A percentile compares a stretch with the other conserved stretches of the same genome.
These are phyloP conservation scores for Heterobasidion occidentale DNA, from an alignment of 1,284 basidiomycete genomes.

Conservation along the genomic window DNA sequence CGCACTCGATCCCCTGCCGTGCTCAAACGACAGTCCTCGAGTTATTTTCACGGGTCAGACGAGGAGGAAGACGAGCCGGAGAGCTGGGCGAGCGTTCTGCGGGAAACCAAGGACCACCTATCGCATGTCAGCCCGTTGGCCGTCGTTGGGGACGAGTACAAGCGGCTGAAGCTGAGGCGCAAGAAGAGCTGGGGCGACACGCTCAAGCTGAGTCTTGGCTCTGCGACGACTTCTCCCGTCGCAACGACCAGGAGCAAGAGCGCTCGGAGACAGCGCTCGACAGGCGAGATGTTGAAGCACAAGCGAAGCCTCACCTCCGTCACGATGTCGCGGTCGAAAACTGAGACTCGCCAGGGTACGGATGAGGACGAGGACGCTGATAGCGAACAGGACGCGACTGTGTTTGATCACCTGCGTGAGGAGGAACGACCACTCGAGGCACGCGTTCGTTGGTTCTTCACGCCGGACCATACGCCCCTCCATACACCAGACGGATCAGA, in stretches of 20 bases:
- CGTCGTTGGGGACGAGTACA: constrained; percentile 67
- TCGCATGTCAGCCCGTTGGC: constrained; percentile 80
- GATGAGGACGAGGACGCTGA: constrained; percentile 37
- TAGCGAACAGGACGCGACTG: constrained; percentile 37
- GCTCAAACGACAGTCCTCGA: constrained; percentile 9
- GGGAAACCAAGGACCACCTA: constrained; percentile 81
- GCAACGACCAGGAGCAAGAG: constrained; percentile 21
- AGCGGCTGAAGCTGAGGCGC: constrained; percentile 27
- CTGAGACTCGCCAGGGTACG: background rate
- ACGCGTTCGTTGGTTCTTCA: constrained; percentile 38
- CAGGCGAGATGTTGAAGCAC: background rate
- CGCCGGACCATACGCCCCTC: constrained; percentile 6
- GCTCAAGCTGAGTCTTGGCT: constrained; percentile 21
- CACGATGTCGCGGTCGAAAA: background rate
- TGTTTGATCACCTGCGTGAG: constrained; percentile 35
- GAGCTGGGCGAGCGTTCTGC: constrained; percentile 13
- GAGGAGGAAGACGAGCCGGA: constrained; percentile 10
- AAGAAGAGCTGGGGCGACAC: constrained; percentile 34
- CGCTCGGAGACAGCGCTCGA: background rate
- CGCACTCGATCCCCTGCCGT: constrained; percentile 9
- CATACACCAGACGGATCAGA: background rate
- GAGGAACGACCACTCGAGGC: constrained; percentile 57
- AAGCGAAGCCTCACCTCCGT: background rate
- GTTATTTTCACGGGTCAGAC: constrained; percentile 12
- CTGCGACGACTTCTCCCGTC: constrained; percentile 33